These are phyloP conservation scores for Hortiboletus flavorubellus DNA, from an alignment of 768 basidiomycete genomes.

Conservation along the genomic window DNA sequence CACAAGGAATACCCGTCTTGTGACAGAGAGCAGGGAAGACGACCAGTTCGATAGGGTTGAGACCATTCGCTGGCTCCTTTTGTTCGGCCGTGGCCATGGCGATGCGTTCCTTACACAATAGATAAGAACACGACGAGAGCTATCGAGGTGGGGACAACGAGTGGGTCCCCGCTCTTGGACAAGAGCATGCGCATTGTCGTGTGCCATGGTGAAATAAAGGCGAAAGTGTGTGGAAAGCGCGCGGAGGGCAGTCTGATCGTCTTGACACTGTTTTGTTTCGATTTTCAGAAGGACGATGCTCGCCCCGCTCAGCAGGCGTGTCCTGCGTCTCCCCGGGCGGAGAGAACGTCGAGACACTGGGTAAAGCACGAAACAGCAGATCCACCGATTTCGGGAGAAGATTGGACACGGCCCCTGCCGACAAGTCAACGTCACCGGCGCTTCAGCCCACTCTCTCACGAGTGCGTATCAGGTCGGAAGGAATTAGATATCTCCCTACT, in stretches of 20 bases:
- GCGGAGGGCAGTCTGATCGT: no score
- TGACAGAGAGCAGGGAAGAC: conserved; percentile 89
- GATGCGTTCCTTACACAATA: conserved; percentile 57
- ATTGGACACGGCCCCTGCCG: conserved; percentile 4
- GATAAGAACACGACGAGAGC: not conserved
- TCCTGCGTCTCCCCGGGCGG: not conserved
- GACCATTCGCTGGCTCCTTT: conserved; percentile 73
- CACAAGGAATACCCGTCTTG: conserved; percentile 99
- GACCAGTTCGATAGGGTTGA: conserved; percentile 97
- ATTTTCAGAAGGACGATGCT: not conserved
- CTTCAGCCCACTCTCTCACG: conserved; percentile 47
- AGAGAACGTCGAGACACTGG: conserved; percentile 40
- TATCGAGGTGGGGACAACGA: not conserved
- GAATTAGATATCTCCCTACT: no score
- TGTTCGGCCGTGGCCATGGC: conserved; percentile 78
- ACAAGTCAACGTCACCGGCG: conserved; percentile 15
- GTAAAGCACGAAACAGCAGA: conserved; percentile 77
- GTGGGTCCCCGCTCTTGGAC: no score
- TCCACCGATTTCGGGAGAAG: conserved; percentile 59
- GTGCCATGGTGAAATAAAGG: no score
- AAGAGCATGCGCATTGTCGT: no score
- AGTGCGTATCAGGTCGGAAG: conserved; percentile 62
- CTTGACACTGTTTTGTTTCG: no score
- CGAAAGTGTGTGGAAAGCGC: no score
- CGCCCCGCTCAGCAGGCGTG: not conserved